Evolutionary conservation across 768 basidiomycete genomes (phyloP).

Genomic region (Lactifluus subvellereus): DNA sequence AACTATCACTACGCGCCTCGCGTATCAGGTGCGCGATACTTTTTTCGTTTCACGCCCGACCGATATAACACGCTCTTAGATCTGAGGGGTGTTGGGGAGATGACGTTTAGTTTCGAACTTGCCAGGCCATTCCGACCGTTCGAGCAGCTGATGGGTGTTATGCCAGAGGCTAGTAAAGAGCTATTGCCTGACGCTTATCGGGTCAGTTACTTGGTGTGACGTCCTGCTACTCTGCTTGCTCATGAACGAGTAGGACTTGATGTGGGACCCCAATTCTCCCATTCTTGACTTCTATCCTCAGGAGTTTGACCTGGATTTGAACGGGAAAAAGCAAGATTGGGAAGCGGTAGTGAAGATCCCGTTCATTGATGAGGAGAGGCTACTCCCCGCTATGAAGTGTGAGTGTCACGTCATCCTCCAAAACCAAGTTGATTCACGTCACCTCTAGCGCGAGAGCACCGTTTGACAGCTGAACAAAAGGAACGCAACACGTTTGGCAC

Average conservation of each 20-base stretch:
- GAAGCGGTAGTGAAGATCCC: constrained; percentile 99
- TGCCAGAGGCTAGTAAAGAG: constrained; percentile 85
- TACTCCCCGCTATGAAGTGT: constrained; percentile 82
- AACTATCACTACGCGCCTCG: constrained; percentile 96
- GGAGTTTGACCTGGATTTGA: constrained; percentile 89
- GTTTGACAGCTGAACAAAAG: constrained; percentile 69
- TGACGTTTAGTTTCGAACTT: constrained; percentile 82
- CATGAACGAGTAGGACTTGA: constrained; percentile 62
- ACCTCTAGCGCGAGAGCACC: constrained; percentile 63
- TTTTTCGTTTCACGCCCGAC: constrained; percentile 11
- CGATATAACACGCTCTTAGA: constrained; percentile 36
- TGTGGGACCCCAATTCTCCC: constrained; percentile 77
- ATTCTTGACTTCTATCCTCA: constrained; percentile 93
- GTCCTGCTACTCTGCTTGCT: constrained; percentile 12
- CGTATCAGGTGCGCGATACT: constrained; percentile 67
- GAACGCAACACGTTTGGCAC: constrained; percentile 72
- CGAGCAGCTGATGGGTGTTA: constrained; percentile 96
- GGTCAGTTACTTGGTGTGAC: constrained; percentile 39
- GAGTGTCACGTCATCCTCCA: constrained; percentile 29
- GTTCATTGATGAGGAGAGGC: constrained; percentile 79
- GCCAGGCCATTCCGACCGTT: constrained; percentile 89
- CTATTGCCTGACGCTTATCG: constrained; percentile 83
- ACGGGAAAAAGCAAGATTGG: constrained; percentile 99
- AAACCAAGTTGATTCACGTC: constrained; percentile 5
- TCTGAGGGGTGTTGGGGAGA: constrained; percentile 56